Evolutionary conservation across 192 early-diverging fungal species (phyloP).

Genomic region (Coemansia sp.): DNA sequence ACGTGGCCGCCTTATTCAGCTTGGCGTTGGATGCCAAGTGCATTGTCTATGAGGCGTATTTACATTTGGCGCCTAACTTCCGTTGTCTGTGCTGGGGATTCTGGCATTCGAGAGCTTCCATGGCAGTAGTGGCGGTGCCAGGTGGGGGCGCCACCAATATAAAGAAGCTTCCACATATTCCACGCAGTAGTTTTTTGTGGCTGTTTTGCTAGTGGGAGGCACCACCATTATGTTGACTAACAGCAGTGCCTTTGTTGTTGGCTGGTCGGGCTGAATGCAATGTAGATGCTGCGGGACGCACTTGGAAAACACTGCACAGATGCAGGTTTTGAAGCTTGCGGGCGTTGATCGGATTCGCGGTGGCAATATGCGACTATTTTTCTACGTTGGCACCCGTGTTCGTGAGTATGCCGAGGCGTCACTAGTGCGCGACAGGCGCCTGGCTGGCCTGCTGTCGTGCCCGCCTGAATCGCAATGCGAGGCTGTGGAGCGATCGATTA

Average conservation of each 20-base stretch:
- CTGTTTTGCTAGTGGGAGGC: not conserved
- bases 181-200: not conserved
- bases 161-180: not conserved
- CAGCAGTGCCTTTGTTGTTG: not conserved
- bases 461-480: conserved; percentile 19
- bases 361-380: conserved; percentile 64
- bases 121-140: not conserved
- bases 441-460: conserved; percentile 27
- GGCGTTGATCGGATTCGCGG: conserved; percentile 65
- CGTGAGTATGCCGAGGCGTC: conserved; percentile 13
- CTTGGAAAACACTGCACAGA: conserved; percentile 56
- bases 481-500: conserved; percentile 18
- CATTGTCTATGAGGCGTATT: conserved; percentile 1
- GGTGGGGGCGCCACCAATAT: not conserved
- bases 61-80: not conserved
- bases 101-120: not conserved
- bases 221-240: not conserved
- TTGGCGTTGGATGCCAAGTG: not conserved
- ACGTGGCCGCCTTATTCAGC: not conserved
- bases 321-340: conserved; percentile 65
- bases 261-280: not conserved
- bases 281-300: conserved; percentile 73
- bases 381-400: conserved; percentile 66
- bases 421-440: conserved; percentile 10
- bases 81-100: not conserved